A percentile compares a stretch with the other conserved stretches of the same genome.
Conservation (phyloP, 768 basidiomycete genomes). For the Thelephora aurantiotincta region DNA sequence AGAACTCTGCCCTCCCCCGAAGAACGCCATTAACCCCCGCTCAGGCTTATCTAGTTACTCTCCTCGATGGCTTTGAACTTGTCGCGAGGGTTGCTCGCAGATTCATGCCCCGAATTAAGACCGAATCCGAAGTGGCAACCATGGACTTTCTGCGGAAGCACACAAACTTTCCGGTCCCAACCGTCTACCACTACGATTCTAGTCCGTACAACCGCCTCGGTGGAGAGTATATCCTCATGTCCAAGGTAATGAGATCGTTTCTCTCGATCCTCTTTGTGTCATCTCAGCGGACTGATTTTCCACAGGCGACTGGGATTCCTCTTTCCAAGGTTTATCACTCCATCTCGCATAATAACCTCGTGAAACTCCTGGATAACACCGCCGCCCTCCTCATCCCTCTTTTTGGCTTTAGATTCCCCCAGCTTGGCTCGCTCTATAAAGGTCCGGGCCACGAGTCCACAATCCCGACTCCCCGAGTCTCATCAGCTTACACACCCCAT, state of each 20-base stretch:
- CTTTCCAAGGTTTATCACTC: conserved; percentile 60
- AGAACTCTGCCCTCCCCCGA: neutral
- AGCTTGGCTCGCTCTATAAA: conserved; percentile 63
- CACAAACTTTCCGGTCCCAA: conserved; percentile 61
- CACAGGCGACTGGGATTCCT: conserved; percentile 60
- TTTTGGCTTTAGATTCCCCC: conserved; percentile 63
- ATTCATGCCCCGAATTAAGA: conserved; percentile 80
- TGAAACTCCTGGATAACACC: conserved; percentile 51
- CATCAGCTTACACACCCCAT: conserved; percentile 5
- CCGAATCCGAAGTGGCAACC: conserved; percentile 77
- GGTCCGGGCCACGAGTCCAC: conserved; percentile 19
- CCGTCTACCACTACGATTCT: conserved; percentile 63
- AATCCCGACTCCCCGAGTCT: neutral
- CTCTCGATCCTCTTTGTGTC: neutral
- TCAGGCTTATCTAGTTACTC: conserved; percentile 66
- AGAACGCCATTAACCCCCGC: conserved; percentile 1
- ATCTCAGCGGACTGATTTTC: conserved; percentile 1
- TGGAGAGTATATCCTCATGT: conserved; percentile 80
- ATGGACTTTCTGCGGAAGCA: conserved; percentile 65
- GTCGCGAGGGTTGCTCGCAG: conserved; percentile 73
- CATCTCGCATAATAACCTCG: conserved; percentile 49
- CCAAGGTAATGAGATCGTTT: conserved; percentile 37
- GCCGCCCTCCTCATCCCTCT: conserved; percentile 57
- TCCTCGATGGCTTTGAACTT: conserved; percentile 44
- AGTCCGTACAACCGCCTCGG: conserved; percentile 79